phyloP scores from a whole-genome alignment of 2,329 filamentous ascomycete genomes.

The Tolypocladium amazonense region DNA sequence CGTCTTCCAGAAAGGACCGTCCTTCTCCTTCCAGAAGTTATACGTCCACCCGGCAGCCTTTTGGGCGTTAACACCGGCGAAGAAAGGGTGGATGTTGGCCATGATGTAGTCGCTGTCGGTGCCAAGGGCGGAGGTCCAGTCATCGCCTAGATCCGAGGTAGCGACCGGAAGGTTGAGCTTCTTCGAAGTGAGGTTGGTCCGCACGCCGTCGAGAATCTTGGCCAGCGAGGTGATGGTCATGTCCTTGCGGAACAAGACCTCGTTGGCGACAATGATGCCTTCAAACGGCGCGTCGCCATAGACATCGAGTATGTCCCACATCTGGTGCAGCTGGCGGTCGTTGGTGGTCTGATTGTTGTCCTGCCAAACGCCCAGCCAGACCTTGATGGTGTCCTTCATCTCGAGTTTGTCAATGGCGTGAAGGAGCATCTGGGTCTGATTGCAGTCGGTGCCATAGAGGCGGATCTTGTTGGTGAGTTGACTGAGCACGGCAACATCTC shows the following conservation, averaged over 20 bases:
- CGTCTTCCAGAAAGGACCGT: constrained; percentile 52
- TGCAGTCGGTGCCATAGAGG: constrained; percentile 92
- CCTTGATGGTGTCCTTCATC: constrained; percentile 62
- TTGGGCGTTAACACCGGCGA: constrained; percentile 62
- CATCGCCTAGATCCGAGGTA: constrained; percentile 80
- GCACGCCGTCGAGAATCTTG: constrained; percentile 55
- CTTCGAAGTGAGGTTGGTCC: constrained; percentile 57
- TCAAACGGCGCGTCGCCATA: constrained; percentile 63
- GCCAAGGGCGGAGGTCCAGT: constrained; percentile 67
- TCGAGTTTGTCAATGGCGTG: constrained; percentile 68
- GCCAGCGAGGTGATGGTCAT: constrained; percentile 56
- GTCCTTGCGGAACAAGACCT: constrained; percentile 67
- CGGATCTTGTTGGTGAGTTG: constrained; percentile 83
- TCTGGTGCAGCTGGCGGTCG: constrained; percentile 66
- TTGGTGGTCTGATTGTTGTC: constrained; percentile 78
- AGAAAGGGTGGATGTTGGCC: constrained; percentile 96
- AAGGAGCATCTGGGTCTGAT: constrained; percentile 89
- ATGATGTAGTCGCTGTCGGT: constrained; percentile 74
- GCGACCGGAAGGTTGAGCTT: constrained; percentile 66
- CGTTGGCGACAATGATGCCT: constrained; percentile 73
- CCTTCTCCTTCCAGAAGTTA: constrained; percentile 66
- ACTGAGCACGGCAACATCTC: constrained; percentile 80
- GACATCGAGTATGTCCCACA: constrained; percentile 71
- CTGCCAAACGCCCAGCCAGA: constrained; percentile 94
- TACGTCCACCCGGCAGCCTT: constrained; percentile 72